Evolutionary conservation across 805 yeast species (phyloP), one percentile per base, ranked within the genome.

Genomic region (Starmerella potacharoeniae): DNA sequence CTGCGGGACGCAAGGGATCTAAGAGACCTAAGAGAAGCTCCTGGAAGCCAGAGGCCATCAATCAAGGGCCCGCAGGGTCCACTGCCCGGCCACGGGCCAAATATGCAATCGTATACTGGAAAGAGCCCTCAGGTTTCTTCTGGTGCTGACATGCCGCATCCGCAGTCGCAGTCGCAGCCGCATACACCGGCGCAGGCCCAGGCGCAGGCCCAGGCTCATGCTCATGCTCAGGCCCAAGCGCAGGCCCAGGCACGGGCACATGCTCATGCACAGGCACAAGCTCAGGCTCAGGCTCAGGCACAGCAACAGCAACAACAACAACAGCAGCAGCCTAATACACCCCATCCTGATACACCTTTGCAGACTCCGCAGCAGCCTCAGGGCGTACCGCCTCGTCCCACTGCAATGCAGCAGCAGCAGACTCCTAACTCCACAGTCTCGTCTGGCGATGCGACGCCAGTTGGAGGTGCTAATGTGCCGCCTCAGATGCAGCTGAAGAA

Each of bases 401-500:
- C 45, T 6, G 33, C 13, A 10, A 6, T 42, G 30, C 49, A 33
- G 11, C 40, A 33, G 11, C 40, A 46, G 22, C 49, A 34, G n/a
- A 34, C 39, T 1, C 49, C 30, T 4, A 33, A n/a, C n/a, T 14
- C 37, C 9, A 10, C 48, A 10, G 49, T 34, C 8, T 8, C 40
- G 3, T 17, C 49, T 5, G 30, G 5, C 11, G 40, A 33, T 16
- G 5, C 49, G 1, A 14, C 30, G 13, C 31, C 30, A 6, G 40
- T 10, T 33, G 40, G 40, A 17, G 35, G 29, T 3, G 10, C 22
- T 14, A 16, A 42, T 5, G 16, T 5, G 16, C 47, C 47, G 47
- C 4, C 17, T 2, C 17, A 22, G 13, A 11, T 31, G 6, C 53
- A 54, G 33, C 49, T 52, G 41, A 56, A 52, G 36, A 53, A 55